These are phyloP conservation scores for Microbotryum silenes-acaulis DNA, from an alignment of 1,284 basidiomycete species.

Conservation along the genomic window DNA sequence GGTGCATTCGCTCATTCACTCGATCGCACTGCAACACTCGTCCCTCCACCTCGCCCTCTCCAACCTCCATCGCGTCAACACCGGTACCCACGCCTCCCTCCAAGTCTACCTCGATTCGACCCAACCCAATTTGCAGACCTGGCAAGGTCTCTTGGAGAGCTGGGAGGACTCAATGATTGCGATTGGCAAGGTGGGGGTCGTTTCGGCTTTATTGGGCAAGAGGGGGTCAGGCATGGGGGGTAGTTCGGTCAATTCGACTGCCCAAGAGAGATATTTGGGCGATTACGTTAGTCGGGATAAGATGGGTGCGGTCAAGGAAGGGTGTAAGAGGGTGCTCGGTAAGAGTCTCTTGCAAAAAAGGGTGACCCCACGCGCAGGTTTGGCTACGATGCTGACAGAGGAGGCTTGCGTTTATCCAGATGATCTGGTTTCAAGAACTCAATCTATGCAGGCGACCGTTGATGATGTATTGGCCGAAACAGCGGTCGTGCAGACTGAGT, in stretches of 20 bases:
- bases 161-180: conserved; percentile 28
- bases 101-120: conserved; percentile 14
- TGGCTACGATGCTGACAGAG: no score
- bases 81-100: conserved; percentile 15
- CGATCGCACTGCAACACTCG: conserved; percentile 24
- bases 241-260: background rate
- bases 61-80: conserved; percentile 29
- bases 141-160: conserved; percentile 10
- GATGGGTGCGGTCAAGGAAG: conserved; percentile 33
- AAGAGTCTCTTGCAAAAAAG: background rate
- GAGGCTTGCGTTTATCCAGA: background rate
- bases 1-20: conserved; percentile 27
- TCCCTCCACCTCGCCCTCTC: conserved; percentile 27
- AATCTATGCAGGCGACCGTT: conserved; percentile 19
- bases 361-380: no score
- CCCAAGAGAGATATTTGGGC: conserved; percentile 27
- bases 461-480: conserved; percentile 21
- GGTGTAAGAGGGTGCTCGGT: conserved; percentile 30
- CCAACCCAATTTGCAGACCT: conserved; percentile 8
- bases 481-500: conserved; percentile 23
- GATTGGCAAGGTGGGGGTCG: conserved; percentile 23
- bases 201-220: conserved; percentile 12
- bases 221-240: background rate
- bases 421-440: conserved; percentile 12
- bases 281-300: conserved; percentile 35